phyloP scores from a whole-genome alignment of 2,329 filamentous ascomycete genomes.

The Coniochaeta pulveracea region DNA sequence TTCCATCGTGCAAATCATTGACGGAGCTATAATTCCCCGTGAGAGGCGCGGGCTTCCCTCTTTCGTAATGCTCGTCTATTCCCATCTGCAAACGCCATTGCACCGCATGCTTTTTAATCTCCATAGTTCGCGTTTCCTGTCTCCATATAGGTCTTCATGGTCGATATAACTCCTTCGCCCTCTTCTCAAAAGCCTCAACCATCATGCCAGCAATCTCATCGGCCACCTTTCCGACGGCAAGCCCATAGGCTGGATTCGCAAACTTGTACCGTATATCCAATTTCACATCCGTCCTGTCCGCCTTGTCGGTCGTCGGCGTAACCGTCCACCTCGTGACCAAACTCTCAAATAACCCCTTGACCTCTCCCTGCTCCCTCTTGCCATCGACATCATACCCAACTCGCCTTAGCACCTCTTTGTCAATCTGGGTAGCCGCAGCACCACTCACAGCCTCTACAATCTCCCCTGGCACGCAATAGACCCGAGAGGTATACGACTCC shows the following conservation, averaged over 20 bases:
- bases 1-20: too few relatives aligned
- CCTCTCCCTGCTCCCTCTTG: slow-evolving; percentile 19
- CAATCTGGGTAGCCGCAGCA: slow-evolving; percentile 33
- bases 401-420: slow-evolving; percentile 19
- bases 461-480: slow-evolving; percentile 63
- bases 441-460: slow-evolving; percentile 72
- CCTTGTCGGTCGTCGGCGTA: slow-evolving; percentile 23
- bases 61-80: too few relatives aligned
- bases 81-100: too few relatives aligned
- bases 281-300: slow-evolving; percentile 53
- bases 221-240: slow-evolving; percentile 70
- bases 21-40: too few relatives aligned
- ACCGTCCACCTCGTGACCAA: slow-evolving; percentile 62
- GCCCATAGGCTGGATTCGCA: slow-evolving; percentile 75
- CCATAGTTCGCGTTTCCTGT: too few relatives aligned
- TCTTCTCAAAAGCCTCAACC: slow-evolving; percentile 85
- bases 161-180: slow-evolving; percentile 56
- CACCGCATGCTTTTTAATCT: too few relatives aligned
- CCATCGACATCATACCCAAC: slow-evolving; percentile 12
- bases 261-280: slow-evolving; percentile 76
- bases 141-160: too few relatives aligned
- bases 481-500: slow-evolving; percentile 70
- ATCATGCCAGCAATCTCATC: slow-evolving; percentile 78
- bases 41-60: too few relatives aligned
- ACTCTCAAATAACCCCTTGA: slow-evolving; percentile 47